phyloP scores from a whole-genome alignment of 257 asterid genomes.

The Nicotiana attenuata region DNA sequence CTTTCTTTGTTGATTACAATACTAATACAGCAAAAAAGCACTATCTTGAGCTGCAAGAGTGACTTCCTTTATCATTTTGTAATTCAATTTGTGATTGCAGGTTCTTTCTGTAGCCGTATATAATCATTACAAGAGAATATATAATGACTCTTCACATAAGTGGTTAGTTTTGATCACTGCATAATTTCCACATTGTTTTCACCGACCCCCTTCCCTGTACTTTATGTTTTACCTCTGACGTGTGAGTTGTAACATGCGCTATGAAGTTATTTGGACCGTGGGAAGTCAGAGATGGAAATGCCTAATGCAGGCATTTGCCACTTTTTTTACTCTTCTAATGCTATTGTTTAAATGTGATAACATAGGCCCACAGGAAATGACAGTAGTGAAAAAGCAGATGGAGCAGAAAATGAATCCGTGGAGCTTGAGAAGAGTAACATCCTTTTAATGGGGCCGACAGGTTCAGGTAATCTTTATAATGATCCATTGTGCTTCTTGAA shows the following conservation, averaged over 20 bases:
- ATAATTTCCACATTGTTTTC: neutral
- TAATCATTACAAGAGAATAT: constrained; percentile 97
- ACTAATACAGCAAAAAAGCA: neutral
- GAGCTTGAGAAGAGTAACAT: constrained; percentile 99
- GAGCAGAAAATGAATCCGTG: constrained; percentile 58
- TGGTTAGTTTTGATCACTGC: constrained; percentile 42
- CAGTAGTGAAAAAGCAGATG: constrained; percentile 43
- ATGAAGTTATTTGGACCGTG: neutral
- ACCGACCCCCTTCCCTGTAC: neutral
- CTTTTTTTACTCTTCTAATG: constrained; percentile 10
- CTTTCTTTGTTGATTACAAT: neutral
- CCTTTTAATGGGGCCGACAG: constrained; percentile 98
- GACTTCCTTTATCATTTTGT: neutral
- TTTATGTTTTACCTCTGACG: neutral
- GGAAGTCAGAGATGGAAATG: neutral
- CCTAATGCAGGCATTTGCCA: neutral
- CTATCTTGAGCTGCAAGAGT: neutral
- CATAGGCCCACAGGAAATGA: constrained; percentile 73
- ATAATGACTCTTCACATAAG: constrained; percentile 65
- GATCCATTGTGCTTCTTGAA: neutral
- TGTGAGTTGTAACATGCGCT: neutral
- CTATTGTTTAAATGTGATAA: constrained; percentile 30
- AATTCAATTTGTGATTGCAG: constrained; percentile 31
- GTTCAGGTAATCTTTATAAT: constrained; percentile 78
- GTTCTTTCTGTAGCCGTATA: constrained; percentile 98